These are phyloP conservation scores for Zygosaccharomyces bailii DNA, from an alignment of 805 yeast species.

Conservation along the genomic window DNA sequence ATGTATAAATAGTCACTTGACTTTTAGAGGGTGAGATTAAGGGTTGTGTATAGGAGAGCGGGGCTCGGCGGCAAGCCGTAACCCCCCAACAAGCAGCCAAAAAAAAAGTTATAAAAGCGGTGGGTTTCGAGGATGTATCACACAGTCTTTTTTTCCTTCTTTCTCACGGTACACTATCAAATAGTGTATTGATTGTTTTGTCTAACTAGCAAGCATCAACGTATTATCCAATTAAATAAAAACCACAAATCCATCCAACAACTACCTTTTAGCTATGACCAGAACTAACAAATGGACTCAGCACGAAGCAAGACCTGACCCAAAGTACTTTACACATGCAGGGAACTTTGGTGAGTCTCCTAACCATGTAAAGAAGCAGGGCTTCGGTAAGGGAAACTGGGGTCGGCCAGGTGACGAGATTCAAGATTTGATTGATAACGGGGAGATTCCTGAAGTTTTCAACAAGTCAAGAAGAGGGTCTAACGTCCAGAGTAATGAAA, in stretches of 20 bases:
- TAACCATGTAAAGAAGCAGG: constrained; percentile 72
- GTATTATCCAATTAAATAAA: background rate
- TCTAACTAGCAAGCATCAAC: background rate
- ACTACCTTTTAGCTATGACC: constrained; percentile 45
- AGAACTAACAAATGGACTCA: constrained; percentile 75
- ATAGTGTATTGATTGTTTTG: background rate
- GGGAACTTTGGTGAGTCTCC: constrained; percentile 71
- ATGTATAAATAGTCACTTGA: background rate
- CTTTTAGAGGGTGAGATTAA: background rate
- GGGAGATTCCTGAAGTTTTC: constrained; percentile 49
- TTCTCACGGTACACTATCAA: background rate
- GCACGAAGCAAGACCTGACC: constrained; percentile 55
- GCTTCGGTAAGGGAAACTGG: constrained; percentile 88
- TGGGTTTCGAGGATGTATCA: background rate
- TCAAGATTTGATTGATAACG: constrained; percentile 56
- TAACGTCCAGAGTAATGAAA: constrained; percentile 44
- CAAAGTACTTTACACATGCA: constrained; percentile 75
- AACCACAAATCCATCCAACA: background rate
- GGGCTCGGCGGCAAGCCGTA: constrained; percentile 9
- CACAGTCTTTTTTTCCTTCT: background rate
- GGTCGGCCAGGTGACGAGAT: constrained; percentile 79
- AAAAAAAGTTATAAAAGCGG: constrained; percentile 3
- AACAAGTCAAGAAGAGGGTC: constrained; percentile 50
- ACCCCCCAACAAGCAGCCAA: background rate
- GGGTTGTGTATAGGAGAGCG: background rate